phyloP scores from a whole-genome alignment of 495 filamentous ascomycete species.

The Neurospora sp. region DNA sequence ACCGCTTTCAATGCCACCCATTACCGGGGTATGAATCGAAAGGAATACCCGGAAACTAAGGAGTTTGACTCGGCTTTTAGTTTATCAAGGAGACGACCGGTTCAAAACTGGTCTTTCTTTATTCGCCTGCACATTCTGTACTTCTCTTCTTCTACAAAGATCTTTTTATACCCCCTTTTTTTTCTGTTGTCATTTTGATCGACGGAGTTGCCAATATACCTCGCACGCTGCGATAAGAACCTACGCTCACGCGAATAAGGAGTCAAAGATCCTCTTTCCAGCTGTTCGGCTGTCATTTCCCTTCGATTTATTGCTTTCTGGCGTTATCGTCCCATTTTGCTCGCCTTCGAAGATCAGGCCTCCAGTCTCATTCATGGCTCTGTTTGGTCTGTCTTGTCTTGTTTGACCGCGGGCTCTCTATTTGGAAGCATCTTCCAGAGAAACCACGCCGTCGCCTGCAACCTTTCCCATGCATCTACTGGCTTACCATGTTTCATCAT shows the following conservation, averaged over 20 bases:
- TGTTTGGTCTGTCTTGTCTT: slow-evolving; percentile 8
- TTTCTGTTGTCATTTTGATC: slow-evolving; percentile 7
- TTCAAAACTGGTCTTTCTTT: neutral
- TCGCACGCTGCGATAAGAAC: slow-evolving; percentile 22
- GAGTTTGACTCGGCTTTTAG: neutral
- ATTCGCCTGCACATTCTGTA: slow-evolving; percentile 6
- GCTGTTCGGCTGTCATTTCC: neutral
- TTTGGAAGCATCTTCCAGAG: slow-evolving; percentile 1
- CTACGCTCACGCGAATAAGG: slow-evolving; percentile 31
- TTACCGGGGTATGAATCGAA: neutral
- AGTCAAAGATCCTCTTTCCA: neutral
- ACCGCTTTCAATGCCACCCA: neutral
- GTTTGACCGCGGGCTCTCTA: slow-evolving; percentile 2
- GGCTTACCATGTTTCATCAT: neutral
- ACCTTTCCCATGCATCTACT: neutral
- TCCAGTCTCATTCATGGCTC: neutral
- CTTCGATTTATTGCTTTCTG: slow-evolving; percentile 11
- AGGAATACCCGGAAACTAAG: neutral
- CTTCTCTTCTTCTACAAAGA: slow-evolving; percentile 5
- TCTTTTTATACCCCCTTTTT: slow-evolving; percentile 16
- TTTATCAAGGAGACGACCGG: neutral
- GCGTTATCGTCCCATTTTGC: slow-evolving; percentile 4
- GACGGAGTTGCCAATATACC: slow-evolving; percentile 9
- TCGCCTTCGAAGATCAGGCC: neutral
- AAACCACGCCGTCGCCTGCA: slow-evolving; percentile 5